phyloP scores from a whole-genome alignment of 495 filamentous ascomycete genomes.

The Parachaetomium inaequale region DNA sequence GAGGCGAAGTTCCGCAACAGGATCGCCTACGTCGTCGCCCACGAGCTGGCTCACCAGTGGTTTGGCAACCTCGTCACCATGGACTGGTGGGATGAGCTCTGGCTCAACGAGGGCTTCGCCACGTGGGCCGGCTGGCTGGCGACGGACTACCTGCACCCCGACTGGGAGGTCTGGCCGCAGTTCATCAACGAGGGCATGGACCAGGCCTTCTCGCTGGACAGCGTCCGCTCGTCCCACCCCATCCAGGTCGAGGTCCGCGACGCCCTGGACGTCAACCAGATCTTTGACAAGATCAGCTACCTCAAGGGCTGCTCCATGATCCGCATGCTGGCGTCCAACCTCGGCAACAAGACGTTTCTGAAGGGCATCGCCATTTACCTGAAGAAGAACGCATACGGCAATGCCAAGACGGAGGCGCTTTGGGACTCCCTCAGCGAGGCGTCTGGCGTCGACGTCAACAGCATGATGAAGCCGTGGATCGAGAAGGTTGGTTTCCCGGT shows the following conservation, averaged over 20 bases:
- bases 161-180: constrained; percentile 93
- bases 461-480: constrained; percentile 91
- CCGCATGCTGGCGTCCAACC: constrained; percentile 84
- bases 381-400: constrained; percentile 82
- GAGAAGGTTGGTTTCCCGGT: constrained; percentile 91
- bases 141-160: constrained; percentile 84
- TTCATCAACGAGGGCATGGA: constrained; percentile 92
- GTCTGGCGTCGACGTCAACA: constrained; percentile 80
- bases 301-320: constrained; percentile 93
- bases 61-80: constrained; percentile 94
- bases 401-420: constrained; percentile 88
- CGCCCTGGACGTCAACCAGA: constrained; percentile 90
- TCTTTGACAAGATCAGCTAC: constrained; percentile 95
- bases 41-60: constrained; percentile 97
- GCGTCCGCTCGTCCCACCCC: constrained; percentile 83
- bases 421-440: constrained; percentile 89
- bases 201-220: constrained; percentile 84
- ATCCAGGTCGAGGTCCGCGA: constrained; percentile 91
- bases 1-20: constrained; percentile 84
- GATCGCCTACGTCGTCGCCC: constrained; percentile 90
- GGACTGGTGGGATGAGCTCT: constrained; percentile 91
- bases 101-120: constrained; percentile 96
- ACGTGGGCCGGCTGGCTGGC: constrained; percentile 98
- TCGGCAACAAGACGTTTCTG: constrained; percentile 81
- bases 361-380: constrained; percentile 85